phyloP scores from a whole-genome alignment of 106 monocot genomes.

The Posidonia australis region DNA sequence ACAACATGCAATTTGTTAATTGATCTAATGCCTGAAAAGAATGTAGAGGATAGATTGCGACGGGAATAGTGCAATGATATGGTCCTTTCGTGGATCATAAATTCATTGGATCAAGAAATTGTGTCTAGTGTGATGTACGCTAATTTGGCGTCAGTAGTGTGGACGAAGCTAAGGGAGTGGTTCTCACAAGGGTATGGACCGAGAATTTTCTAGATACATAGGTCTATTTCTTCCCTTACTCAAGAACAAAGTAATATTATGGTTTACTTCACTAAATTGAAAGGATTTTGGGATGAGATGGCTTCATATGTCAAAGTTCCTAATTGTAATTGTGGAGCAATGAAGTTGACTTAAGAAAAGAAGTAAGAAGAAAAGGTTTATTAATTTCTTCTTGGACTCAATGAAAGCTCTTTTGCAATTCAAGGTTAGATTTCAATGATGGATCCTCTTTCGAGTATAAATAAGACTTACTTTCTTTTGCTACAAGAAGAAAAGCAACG shows the following conservation, averaged over 20 bases:
- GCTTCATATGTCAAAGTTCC: not conserved
- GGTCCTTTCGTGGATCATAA: not conserved
- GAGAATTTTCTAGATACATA: not conserved
- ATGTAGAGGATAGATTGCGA: not conserved
- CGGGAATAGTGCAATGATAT: not conserved
- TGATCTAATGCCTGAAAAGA: not conserved
- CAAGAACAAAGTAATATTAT: not conserved
- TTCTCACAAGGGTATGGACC: not conserved
- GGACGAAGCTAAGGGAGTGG: not conserved
- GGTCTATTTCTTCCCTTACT: not conserved
- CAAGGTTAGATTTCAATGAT: not conserved
- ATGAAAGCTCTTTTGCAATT: not conserved
- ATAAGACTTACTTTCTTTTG: not conserved
- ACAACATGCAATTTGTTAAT: not conserved
- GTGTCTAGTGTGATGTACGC: not conserved
- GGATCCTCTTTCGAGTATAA: not conserved
- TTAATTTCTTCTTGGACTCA: not conserved
- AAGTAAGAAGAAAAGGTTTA: not conserved
- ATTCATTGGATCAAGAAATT: not conserved
- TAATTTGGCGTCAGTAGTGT: not conserved
- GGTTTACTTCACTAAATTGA: not conserved
- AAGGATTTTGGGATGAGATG: not conserved
- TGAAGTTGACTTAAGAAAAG: not conserved
- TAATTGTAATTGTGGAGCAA: not conserved
- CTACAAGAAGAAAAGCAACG: not conserved